Conservation (phyloP, 2,329 filamentous ascomycete genomes). For the Aspergillus costaricaensis region DNA sequence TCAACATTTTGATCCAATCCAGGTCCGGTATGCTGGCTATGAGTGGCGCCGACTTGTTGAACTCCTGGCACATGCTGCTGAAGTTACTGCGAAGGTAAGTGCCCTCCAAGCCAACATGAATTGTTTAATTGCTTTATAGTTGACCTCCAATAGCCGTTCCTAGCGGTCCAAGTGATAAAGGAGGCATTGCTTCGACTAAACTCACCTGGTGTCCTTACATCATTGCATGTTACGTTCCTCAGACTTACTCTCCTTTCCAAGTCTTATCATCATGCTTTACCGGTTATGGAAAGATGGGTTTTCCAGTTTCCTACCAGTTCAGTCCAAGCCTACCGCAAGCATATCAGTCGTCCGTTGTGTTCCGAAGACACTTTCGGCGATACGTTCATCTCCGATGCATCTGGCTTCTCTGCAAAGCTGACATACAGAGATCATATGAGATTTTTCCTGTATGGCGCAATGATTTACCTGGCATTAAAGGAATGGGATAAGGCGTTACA, state of each 20-base stretch:
- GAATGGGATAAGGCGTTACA: slow-evolving; percentile 65
- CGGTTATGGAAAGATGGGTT: slow-evolving; percentile 45
- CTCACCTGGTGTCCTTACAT: slow-evolving; percentile 45
- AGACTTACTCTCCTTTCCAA: slow-evolving; percentile 46
- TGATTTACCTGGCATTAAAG: slow-evolving; percentile 63
- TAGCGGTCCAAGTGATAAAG: slow-evolving; percentile 44
- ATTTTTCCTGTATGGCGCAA: slow-evolving; percentile 67
- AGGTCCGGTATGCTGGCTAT: slow-evolving; percentile 47
- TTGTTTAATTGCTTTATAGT: slow-evolving; percentile 17
- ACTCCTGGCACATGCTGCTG: slow-evolving; percentile 32
- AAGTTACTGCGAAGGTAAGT: slow-evolving; percentile 39
- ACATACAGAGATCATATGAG: slow-evolving; percentile 55
- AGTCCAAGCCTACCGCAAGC: slow-evolving; percentile 27
- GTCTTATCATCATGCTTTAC: slow-evolving; percentile 42
- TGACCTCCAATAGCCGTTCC: slow-evolving; percentile 33
- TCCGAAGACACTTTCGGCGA: slow-evolving; percentile 34
- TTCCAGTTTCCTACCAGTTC: slow-evolving; percentile 42
- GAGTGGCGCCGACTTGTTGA: slow-evolving; percentile 42
- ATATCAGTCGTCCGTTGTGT: slow-evolving; percentile 29
- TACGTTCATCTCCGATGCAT: slow-evolving; percentile 38
- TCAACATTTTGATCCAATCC: slow-evolving; percentile 53
- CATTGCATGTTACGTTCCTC: slow-evolving; percentile 44
- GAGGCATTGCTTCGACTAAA: slow-evolving; percentile 50
- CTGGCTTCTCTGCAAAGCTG: slow-evolving; percentile 44
- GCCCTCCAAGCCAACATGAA: background rate